Conservation (phyloP, 768 basidiomycete genomes). For the Collybia mongolica region DNA sequence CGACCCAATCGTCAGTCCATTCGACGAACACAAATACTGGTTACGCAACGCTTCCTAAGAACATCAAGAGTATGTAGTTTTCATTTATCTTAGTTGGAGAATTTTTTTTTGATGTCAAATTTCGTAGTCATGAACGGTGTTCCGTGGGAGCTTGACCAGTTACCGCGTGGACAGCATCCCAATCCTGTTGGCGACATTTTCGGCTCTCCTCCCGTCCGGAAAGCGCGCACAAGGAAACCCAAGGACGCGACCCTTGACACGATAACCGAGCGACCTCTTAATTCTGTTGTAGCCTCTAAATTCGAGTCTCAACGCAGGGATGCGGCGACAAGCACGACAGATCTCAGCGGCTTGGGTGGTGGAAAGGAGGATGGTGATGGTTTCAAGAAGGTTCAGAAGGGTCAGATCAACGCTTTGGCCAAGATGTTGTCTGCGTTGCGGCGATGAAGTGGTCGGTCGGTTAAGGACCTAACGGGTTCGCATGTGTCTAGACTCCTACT, state of each 20-base stretch:
- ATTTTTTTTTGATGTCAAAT: constrained; percentile 6
- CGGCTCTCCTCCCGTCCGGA: constrained; percentile 59
- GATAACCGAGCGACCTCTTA: constrained; percentile 65
- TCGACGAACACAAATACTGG: constrained; percentile 25
- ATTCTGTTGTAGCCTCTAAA: constrained; percentile 33
- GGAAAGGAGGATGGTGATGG: constrained; percentile 47
- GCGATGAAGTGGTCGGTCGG: constrained; percentile 39
- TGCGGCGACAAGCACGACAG: constrained; percentile 75
- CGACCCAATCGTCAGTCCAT: constrained; percentile 11
- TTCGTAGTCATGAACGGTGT: constrained; percentile 69
- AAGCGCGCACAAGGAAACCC: constrained; percentile 64
- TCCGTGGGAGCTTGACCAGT: constrained; percentile 70
- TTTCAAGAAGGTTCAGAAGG: constrained; percentile 80
- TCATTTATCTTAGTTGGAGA: constrained; percentile 8
- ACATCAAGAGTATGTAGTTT: constrained; percentile 73
- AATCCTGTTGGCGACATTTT: constrained; percentile 65
- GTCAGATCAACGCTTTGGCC: constrained; percentile 85
- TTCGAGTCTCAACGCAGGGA: constrained; percentile 54
- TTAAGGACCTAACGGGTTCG: constrained; percentile 15
- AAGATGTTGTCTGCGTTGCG: constrained; percentile 88
- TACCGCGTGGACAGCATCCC: constrained; percentile 63
- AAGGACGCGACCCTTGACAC: constrained; percentile 72
- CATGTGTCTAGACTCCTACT: not conserved
- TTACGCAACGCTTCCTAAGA: constrained; percentile 50
- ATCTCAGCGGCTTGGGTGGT: constrained; percentile 43